Base-by-base conservation (phyloP, 2,329 filamentous ascomycete genomes). In the Aureobasidium sp. region DNA sequence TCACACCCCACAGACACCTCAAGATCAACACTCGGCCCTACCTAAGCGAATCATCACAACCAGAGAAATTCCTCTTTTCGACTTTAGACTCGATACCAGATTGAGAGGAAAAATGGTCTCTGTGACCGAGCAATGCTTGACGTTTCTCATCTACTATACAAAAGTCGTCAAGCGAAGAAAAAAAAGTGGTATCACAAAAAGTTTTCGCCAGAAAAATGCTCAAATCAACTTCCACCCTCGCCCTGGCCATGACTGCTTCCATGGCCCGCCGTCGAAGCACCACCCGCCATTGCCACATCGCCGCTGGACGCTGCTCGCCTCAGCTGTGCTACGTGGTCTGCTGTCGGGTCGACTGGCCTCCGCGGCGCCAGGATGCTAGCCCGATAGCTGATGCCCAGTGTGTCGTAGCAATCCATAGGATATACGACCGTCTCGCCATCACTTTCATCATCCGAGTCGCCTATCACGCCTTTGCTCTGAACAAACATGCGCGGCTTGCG, bases 371-470 rank as follows among this genome's bases (percentile, higher is more conserved):
- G 60, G 73, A 73, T 63, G 80, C 81, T 72, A 75, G 81, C 70
- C 73, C 82, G 79, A 69, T 83, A 83, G 60, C 79, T 77, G 74
- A 84, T 83, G 69, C 83, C 79, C 62, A 81, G 72, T 61, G 80
- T 79, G 65, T 81, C 79, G 60, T 79, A 83, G 69, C 87, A 89
- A 71, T 96, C 91, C 62, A 92, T 81, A 61, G 87, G 83, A 77
- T 91, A 91, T 63, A 86, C 79, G 29, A 87, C 81, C 61, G 86
- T 84, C 62, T 91, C 89, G 58, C 92, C 90, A 65, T 88, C 87
- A 64, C 91, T 90, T 68, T 96, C 90, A 30, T 87, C 86, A 70
- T 95, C 90, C 76, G 90, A 96, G 75, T 91, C 95, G 83, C 89
- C 96, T 64, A 74, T 69, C 21, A 74, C 72, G 34, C 69, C 71